Evolutionary conservation across 208 protist species (phyloP), one percentile per base, ranked within the genome.

Genomic region (Borovskyia barvae): DNA sequence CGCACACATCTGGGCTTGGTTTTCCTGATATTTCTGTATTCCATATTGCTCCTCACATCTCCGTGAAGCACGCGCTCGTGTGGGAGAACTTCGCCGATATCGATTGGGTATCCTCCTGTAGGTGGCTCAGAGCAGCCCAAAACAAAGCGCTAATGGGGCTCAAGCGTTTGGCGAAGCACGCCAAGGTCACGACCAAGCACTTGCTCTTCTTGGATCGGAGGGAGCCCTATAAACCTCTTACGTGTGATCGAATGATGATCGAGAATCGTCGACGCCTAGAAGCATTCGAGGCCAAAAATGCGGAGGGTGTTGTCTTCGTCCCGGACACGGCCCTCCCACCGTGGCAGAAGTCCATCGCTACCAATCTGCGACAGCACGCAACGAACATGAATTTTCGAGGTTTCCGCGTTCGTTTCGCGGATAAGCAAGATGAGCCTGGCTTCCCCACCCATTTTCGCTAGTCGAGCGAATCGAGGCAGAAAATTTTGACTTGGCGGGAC

Each of bases 371-470:
- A 40, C 55, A 71, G 19, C 45, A 35, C n/a, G 36, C 46, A 19
- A 66, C 66, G 2, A 46, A 68, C 36, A 54, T 86, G 60, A 90
- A 90, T 51, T 85, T 90, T 53, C 65, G 80, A 3, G 87, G 87
- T 0, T 72, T 93, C 28, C 82, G 87, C 24, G 80, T 93, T 39
- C 83, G 83, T 7, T 75, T 78, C 41, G 84, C 71, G 32, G 81
- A 93, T 52, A 62, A 48, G 39, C 83, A 90, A 62, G 87, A 94
- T 47, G 83, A 94, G 51, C 83, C 82, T 26, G 87, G 87, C 19
- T 94, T 94, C 48, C 83, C 87, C 32, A 94, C 87, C 15, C 78
- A 87, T 55, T 93, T 91, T 59, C 77, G 83, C 14, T 93, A 70
- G 71, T n/a, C n/a, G n/a, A n/a, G n/a, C n/a, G n/a, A n/a, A n/a